Conservation (phyloP, 2,329 filamentous ascomycete species). For the Pseudocercospora eumusae region DNA sequence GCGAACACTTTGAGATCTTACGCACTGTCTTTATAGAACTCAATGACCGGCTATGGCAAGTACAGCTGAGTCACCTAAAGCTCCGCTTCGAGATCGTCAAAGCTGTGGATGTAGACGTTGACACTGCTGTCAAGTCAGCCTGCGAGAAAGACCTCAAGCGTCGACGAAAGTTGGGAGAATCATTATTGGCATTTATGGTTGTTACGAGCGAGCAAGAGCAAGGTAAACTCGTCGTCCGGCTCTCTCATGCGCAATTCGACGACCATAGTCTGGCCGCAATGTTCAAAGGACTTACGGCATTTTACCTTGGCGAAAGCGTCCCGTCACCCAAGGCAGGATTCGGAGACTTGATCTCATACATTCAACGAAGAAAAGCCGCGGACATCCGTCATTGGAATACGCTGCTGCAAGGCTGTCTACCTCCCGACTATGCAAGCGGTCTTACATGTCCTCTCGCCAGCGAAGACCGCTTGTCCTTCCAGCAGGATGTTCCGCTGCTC, state of each 20-base stretch:
- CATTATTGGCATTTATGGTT: slow-evolving; percentile 31
- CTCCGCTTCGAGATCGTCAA: slow-evolving; percentile 36
- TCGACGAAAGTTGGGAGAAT: slow-evolving; percentile 23
- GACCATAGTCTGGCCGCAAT: slow-evolving; percentile 14
- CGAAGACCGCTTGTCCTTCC: slow-evolving; percentile 5
- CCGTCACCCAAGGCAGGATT: slow-evolving; percentile 4
- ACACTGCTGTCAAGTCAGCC: slow-evolving; percentile 16
- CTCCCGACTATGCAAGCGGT: background rate
- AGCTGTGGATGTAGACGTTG: slow-evolving; percentile 21
- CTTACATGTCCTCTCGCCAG: slow-evolving; percentile 1
- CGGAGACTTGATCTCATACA: slow-evolving; percentile 11
- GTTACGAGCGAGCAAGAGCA: slow-evolving; percentile 26
- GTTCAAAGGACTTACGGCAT: slow-evolving; percentile 8
- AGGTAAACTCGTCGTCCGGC: slow-evolving; percentile 35
- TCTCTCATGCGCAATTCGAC: slow-evolving; percentile 42
- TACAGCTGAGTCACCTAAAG: slow-evolving; percentile 46
- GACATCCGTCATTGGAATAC: slow-evolving; percentile 27
- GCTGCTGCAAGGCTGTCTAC: slow-evolving; percentile 22
- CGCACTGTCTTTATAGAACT: slow-evolving; percentile 56
- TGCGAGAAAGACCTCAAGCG: slow-evolving; percentile 20
- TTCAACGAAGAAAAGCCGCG: slow-evolving; percentile 6
- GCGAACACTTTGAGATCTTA: slow-evolving; percentile 48
- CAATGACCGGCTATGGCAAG: slow-evolving; percentile 47
- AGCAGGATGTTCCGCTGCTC: slow-evolving; percentile 24
- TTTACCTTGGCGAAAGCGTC: slow-evolving; percentile 13